Evolutionary conservation across 306 rosid species (phyloP), one percentile per base, ranked within the genome.

Genomic region (Mimosa pudica): DNA sequence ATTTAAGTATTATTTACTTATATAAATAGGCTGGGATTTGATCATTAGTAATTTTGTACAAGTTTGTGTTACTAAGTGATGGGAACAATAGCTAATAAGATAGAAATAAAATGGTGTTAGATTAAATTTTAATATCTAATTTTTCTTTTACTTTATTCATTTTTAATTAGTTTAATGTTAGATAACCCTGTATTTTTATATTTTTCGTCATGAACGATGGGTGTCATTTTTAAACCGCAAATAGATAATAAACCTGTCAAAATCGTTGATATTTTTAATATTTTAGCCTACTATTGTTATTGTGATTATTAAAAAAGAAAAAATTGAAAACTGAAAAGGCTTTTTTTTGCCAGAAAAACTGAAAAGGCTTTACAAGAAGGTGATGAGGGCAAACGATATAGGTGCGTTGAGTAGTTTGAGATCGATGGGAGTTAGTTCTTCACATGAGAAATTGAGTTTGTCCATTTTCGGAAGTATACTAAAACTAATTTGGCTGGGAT

Each of bases 401-500:
- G 9, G 33, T 67, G 51, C 30, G 72, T 67, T 17, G 18, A 44
- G 17, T 20, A 0, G 52, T 44, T 38, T 9, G 10, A 17, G 10
- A 44, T 45, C 9, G 10, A 70, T 46, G 46, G 74, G 41, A 10
- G 74, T 70, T 70, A 20, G 38, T 5, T 24, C 14, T 45, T 70
- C 57, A 9, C 73, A 69, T 5, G 14, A 69, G 35, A 69, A 44
- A 9, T 67, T 44, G 54, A 18, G 33, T 69, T 44, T n/a, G 73
- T 41, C 36, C 54, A 44, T 69, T 30, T 69, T 51, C 36, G 18
- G 11, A 18, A 70, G 38, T 20, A 45, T 69, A 2, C n/a, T 46
- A 4, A 38, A 70, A 20, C 73, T 69, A 46, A 45, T 18, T 70
- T 20, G 38, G 74, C 57, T 45, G 54, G 46, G 57, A 70, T 68